A percentile compares a stretch with the other conserved stretches of the same genome.
phyloP scores from a whole-genome alignment of 306 rosid species.

The Astragalus glycyphyllos region DNA sequence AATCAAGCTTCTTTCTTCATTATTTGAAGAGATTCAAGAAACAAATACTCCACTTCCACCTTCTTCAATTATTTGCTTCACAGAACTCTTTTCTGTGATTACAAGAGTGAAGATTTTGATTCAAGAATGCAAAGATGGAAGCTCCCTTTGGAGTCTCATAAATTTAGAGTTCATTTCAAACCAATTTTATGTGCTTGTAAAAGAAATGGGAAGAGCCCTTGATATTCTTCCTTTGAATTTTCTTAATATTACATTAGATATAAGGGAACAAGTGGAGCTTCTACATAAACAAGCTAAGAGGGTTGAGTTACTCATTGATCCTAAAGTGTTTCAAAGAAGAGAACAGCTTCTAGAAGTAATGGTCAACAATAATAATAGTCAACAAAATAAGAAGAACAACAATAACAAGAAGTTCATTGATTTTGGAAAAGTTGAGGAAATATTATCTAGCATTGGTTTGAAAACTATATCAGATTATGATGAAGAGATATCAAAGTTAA shows the following conservation, averaged over 20 bases:
- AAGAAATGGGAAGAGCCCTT: slow-evolving; percentile 85
- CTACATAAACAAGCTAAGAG: slow-evolving; percentile 79
- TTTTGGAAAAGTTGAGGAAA: slow-evolving; percentile 60
- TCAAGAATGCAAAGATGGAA: slow-evolving; percentile 70
- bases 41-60: slow-evolving; percentile 68
- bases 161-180: slow-evolving; percentile 67
- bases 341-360: slow-evolving; percentile 69
- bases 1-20: slow-evolving; percentile 78
- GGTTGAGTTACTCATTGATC: slow-evolving; percentile 60
- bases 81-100: slow-evolving; percentile 84
- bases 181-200: slow-evolving; percentile 72
- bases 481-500: slow-evolving; percentile 76
- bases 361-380: slow-evolving; percentile 65
- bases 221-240: slow-evolving; percentile 83
- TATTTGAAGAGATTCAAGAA: slow-evolving; percentile 89
- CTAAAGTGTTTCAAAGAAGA: slow-evolving; percentile 62
- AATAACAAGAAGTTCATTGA: slow-evolving; percentile 53
- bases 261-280: slow-evolving; percentile 81
- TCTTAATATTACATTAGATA: slow-evolving; percentile 69
- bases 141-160: slow-evolving; percentile 79
- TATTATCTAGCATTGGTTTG: slow-evolving; percentile 69
- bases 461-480: slow-evolving; percentile 69
- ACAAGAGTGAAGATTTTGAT: slow-evolving; percentile 69
- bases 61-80: slow-evolving; percentile 82
- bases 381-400: slow-evolving; percentile 57